These are phyloP conservation scores for Rhododendron simsii DNA, from an alignment of 148 eudicot genomes.

Conservation along the genomic window DNA sequence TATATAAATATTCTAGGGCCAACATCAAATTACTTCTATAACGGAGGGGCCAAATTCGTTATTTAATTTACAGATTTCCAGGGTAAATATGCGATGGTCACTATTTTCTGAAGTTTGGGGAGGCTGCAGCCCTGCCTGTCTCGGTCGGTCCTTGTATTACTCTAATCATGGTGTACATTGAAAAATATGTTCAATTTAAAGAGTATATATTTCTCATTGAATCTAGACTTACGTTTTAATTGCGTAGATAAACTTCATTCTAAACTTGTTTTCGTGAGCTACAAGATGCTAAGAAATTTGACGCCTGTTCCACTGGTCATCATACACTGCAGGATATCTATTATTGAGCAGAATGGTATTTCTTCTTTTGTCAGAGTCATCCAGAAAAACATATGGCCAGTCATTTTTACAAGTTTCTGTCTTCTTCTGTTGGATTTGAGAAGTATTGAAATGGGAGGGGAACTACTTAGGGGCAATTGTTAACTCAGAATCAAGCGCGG, in stretches of 20 bases:
- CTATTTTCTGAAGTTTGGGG: neutral
- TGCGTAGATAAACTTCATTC: neutral
- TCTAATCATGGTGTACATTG: neutral
- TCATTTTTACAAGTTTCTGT: neutral
- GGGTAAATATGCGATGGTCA: neutral
- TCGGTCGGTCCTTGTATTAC: neutral
- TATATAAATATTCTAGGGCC: neutral
- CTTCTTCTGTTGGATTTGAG: neutral
- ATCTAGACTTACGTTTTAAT: neutral
- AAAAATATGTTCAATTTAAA: neutral
- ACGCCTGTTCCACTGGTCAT: neutral
- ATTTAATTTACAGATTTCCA: neutral
- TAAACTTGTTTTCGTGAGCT: neutral
- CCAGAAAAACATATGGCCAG: neutral
- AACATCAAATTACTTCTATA: neutral
- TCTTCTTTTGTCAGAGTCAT: neutral
- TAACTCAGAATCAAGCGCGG: neutral
- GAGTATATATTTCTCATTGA: neutral
- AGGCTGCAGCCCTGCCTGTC: neutral
- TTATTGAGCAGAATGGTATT: neutral
- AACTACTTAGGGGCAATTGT: neutral
- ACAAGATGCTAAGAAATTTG: neutral
- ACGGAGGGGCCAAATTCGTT: neutral
- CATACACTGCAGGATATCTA: neutral
- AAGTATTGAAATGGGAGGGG: neutral